Conservation (phyloP, 2,329 filamentous ascomycete species). For the Phialophora macrospora region DNA sequence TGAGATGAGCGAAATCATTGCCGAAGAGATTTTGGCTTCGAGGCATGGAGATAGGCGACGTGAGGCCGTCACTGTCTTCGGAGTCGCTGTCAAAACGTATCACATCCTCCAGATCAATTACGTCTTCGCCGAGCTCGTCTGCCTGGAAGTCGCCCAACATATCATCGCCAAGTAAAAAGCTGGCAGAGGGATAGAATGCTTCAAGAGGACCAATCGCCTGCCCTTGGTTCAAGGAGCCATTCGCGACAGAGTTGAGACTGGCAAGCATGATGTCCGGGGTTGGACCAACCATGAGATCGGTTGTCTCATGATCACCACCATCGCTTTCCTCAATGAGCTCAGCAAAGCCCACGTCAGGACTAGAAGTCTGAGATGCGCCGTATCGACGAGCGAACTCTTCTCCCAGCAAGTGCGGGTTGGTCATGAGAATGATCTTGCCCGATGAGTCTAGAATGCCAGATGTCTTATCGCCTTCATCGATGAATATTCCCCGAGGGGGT, state of each 20-base stretch:
- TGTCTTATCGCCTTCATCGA: slow-evolving; percentile 54
- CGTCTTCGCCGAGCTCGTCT: slow-evolving; percentile 64
- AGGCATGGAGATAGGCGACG: slow-evolving; percentile 52
- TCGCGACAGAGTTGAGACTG: slow-evolving; percentile 62
- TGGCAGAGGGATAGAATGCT: slow-evolving; percentile 72
- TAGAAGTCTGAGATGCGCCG: slow-evolving; percentile 36
- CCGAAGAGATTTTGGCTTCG: slow-evolving; percentile 32
- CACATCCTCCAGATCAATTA: slow-evolving; percentile 72
- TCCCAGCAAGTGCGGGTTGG: slow-evolving; percentile 46
- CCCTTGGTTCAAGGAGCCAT: slow-evolving; percentile 50
- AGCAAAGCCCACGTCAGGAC: slow-evolving; percentile 37
- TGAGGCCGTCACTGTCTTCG: slow-evolving; percentile 50
- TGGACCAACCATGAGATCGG: slow-evolving; percentile 42
- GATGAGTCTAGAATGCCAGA: slow-evolving; percentile 55
- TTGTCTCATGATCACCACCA: slow-evolving; percentile 42
- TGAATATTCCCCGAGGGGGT: slow-evolving; percentile 55
- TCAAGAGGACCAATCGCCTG: slow-evolving; percentile 75
- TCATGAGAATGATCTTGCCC: slow-evolving; percentile 55
- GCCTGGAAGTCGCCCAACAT: slow-evolving; percentile 61
- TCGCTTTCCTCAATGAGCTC: slow-evolving; percentile 50
- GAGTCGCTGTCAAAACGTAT: slow-evolving; percentile 68
- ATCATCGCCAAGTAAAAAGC: slow-evolving; percentile 43
- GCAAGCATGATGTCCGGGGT: slow-evolving; percentile 79
- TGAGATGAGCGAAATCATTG: slow-evolving; percentile 51
- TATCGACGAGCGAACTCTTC: slow-evolving; percentile 49